Evolutionary conservation across 2,329 filamentous ascomycete species (phyloP).

Genomic region (Furcasterigmium sp.): DNA sequence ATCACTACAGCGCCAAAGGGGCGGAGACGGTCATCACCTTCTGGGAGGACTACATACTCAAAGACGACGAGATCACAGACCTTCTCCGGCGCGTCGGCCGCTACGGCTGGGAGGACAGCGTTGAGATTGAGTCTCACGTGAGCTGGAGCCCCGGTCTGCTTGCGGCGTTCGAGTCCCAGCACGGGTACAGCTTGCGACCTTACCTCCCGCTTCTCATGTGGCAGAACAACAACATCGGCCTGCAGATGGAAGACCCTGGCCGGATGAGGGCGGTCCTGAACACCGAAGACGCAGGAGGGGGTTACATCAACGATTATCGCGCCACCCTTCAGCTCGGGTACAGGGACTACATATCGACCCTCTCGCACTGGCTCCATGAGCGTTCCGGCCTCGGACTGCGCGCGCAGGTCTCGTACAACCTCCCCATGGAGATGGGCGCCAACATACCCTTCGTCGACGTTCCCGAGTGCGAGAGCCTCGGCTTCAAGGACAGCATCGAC

Average conservation of each 20-base stretch:
- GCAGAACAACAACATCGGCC: slow-evolving; percentile 4
- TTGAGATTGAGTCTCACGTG: slow-evolving; percentile 23
- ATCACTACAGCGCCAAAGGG: slow-evolving; percentile 29
- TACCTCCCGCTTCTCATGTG: slow-evolving; percentile 26
- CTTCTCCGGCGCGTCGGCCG: slow-evolving; percentile 26
- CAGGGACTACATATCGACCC: slow-evolving; percentile 4
- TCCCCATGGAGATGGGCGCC: slow-evolving; percentile 35
- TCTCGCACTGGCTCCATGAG: slow-evolving; percentile 1
- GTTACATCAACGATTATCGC: slow-evolving; percentile 5
- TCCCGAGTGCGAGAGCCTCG: slow-evolving; percentile 34
- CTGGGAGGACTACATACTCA: slow-evolving; percentile 31
- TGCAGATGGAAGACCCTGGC: background rate
- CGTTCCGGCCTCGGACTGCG: slow-evolving; percentile 22
- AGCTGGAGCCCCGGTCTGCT: slow-evolving; percentile 30
- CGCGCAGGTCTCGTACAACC: slow-evolving; percentile 31
- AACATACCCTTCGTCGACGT: slow-evolving; percentile 29
- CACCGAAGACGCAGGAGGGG: background rate
- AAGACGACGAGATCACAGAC: slow-evolving; percentile 19
- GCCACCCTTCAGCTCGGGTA: slow-evolving; percentile 2
- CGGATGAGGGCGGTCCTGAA: background rate
- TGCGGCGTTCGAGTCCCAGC: slow-evolving; percentile 19
- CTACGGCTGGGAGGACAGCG: slow-evolving; percentile 27
- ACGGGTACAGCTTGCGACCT: slow-evolving; percentile 25
- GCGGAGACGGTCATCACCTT: slow-evolving; percentile 28
- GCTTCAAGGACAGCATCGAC: slow-evolving; percentile 29